These are phyloP conservation scores for Arachis hypogaea DNA, from an alignment of 306 rosid species.

Conservation along the genomic window DNA sequence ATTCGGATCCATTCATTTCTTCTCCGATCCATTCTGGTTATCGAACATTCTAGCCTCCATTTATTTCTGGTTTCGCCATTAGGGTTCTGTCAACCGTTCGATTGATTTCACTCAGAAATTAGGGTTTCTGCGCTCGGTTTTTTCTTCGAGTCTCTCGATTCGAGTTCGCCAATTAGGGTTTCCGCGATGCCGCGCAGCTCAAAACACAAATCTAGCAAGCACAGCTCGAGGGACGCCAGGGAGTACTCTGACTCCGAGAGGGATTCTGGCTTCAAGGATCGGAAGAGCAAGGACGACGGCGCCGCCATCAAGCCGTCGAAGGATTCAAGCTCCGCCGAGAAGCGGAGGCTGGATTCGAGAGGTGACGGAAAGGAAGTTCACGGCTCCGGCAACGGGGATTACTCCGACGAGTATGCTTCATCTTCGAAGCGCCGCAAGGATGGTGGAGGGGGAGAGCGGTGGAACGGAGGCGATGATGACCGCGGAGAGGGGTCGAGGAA, in stretches of 20 bases:
- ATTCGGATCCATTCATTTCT: constrained; percentile 40
- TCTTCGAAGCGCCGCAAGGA: constrained; percentile 88
- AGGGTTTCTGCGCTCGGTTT: constrained; percentile 52
- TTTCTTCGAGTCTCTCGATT: constrained; percentile 21
- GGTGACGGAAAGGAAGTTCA: constrained; percentile 61
- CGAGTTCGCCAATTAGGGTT: constrained; percentile 47
- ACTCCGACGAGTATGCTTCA: constrained; percentile 67
- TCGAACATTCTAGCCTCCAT: neutral
- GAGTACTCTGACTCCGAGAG: constrained; percentile 93
- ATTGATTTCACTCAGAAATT: constrained; percentile 31
- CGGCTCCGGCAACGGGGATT: constrained; percentile 62
- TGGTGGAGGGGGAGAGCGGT: constrained; percentile 81
- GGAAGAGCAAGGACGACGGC: constrained; percentile 75
- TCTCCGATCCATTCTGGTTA: constrained; percentile 7
- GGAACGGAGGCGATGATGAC: constrained; percentile 89
- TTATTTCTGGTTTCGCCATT: constrained; percentile 29
- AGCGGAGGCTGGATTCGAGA: constrained; percentile 82
- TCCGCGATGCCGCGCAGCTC: constrained; percentile 95
- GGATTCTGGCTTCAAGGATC: constrained; percentile 73
- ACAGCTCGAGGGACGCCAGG: constrained; percentile 74
- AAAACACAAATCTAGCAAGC: constrained; percentile 94
- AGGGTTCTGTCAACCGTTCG: constrained; percentile 51
- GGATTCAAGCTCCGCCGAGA: constrained; percentile 68
- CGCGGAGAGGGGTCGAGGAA: constrained; percentile 69
- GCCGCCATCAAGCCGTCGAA: constrained; percentile 54